Evolutionary conservation across 169 alveolate genomes (phyloP), one percentile per base, ranked within the genome.

Genomic region (Plasmodium coatneyi): DNA sequence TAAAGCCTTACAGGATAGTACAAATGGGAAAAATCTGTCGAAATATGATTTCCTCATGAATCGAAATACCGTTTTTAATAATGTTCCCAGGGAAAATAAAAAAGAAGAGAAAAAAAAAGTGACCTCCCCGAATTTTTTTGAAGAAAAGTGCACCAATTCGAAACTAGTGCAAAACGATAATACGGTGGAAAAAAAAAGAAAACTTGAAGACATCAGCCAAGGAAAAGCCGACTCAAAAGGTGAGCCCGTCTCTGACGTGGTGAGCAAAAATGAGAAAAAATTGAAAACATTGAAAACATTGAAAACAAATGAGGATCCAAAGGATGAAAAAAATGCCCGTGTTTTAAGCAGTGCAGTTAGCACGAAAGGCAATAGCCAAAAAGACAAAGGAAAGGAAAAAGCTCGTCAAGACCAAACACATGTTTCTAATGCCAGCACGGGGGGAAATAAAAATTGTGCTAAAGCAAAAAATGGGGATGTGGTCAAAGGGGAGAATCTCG

Each of bases 41-140:
- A 84, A 84, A 84, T 84, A 84, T 56, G 93, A 84, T 76, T 84
- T 84, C 70, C 80, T 84, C 70, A 32, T 84, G 86, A 84, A 41
- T 43, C 60, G 43, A 76, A 84, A 84, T 54, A 46, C 56, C 19
- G 25, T 41, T 72, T 25, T 78, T 28, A 78, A 84, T 49, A 84
- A 39, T 46, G 84, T 84, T 72, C 22, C 28, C 25, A 41, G 52
- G 54, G 84, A 83, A 84, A 72, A 74, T 52, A 76, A 84, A 43
- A 80, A 30, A 54, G 70, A 78, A 30, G 86, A 43, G 46, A 84
- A 84, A 34, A 74, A 74, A n/a, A 66, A 22, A 30, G 36, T 10
- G 39, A 28, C 49, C 30, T 28, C 36, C 36, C 10, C 76, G 3
- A 71, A 83, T 25, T 71, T 22, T 34, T 71, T 16, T 84, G 52